phyloP scores from a whole-genome alignment of 768 basidiomycete species.

The Podaxis pistillaris region DNA sequence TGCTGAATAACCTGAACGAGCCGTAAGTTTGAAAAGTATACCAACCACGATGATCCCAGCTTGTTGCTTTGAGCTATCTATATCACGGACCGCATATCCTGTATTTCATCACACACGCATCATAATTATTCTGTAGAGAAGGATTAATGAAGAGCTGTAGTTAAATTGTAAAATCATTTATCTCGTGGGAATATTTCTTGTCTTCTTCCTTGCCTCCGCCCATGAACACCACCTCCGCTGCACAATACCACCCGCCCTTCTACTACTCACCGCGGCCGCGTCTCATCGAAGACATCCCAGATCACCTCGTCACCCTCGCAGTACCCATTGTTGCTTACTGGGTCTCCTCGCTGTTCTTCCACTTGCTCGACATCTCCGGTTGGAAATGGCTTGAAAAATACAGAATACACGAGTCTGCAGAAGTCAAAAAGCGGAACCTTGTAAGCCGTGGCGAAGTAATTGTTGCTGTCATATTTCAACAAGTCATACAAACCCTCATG shows the following conservation, averaged over 20 bases:
- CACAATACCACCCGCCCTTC: slow-evolving; percentile 36
- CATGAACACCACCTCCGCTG: slow-evolving; percentile 10
- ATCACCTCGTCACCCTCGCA: slow-evolving; percentile 67
- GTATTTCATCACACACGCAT: slow-evolving; percentile 8
- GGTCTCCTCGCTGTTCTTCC: slow-evolving; percentile 76
- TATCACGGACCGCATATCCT: slow-evolving; percentile 15
- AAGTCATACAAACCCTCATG: slow-evolving; percentile 76
- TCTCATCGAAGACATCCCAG: slow-evolving; percentile 59
- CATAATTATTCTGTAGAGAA: slow-evolving; percentile 13
- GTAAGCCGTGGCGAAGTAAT: slow-evolving; percentile 73
- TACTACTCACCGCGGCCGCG: slow-evolving; percentile 49
- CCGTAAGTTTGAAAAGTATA: slow-evolving; percentile 35
- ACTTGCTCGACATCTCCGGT: slow-evolving; percentile 71
- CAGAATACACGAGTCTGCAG: slow-evolving; percentile 84
- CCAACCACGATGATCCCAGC: neutral
- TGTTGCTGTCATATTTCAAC: slow-evolving; percentile 82
- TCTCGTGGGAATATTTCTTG: slow-evolving; percentile 15
- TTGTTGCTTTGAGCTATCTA: slow-evolving; percentile 15
- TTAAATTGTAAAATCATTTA: slow-evolving; percentile 14
- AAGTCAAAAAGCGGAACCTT: slow-evolving; percentile 72
- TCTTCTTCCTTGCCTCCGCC: slow-evolving; percentile 8
- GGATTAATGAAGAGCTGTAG: slow-evolving; percentile 8
- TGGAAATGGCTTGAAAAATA: slow-evolving; percentile 81
- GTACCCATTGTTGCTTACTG: slow-evolving; percentile 86
- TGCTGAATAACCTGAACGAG: slow-evolving; percentile 85